Conservation (phyloP, 139 green algal genomes). For the Chlorella ohadii region DNA sequence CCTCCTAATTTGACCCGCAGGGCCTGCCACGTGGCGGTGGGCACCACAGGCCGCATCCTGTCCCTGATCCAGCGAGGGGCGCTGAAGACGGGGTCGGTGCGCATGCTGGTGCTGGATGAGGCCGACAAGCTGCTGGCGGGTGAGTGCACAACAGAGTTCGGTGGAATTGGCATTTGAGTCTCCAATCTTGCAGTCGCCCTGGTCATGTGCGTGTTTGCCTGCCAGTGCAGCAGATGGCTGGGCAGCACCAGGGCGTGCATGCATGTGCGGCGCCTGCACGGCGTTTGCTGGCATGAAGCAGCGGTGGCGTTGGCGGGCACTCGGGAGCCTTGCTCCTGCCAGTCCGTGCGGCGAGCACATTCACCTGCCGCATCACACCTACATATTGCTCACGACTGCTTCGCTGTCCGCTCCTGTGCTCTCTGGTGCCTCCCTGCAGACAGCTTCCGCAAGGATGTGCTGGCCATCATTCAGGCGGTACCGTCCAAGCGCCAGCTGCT, state of each 20-base stretch:
- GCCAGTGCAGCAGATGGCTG: too few species aligned
- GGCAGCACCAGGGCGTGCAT: too few species aligned
- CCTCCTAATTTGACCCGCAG: slow-evolving; percentile 35
- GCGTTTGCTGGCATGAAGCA: too few species aligned
- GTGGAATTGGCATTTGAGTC: too few species aligned
- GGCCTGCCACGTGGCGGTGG: slow-evolving; percentile 77
- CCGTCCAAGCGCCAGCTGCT: slow-evolving; percentile 61
- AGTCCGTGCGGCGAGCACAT: too few species aligned
- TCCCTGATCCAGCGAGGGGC: slow-evolving; percentile 58
- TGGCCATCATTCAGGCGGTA: slow-evolving; percentile 2
- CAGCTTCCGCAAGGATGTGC: slow-evolving; percentile 26
- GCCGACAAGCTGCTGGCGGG: slow-evolving; percentile 77
- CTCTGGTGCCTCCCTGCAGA: slow-evolving; percentile 3
- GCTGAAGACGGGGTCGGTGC: slow-evolving; percentile 44
- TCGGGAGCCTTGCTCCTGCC: too few species aligned
- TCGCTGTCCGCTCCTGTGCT: background rate
- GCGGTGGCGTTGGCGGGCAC: too few species aligned
- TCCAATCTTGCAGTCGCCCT: too few species aligned
- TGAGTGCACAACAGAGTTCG: slow-evolving; percentile 32
- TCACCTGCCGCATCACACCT: too few species aligned
- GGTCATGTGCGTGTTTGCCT: too few species aligned
- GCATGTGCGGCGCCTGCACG: too few species aligned
- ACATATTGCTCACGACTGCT: too few species aligned
- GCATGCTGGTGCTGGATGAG: slow-evolving; percentile 84
- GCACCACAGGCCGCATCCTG: slow-evolving; percentile 79